A percentile compares a stretch with the other conserved stretches of the same genome.
Evolutionary conservation across 2,329 filamentous ascomycete genomes (phyloP).

Genomic region (Trichoderma afroharzianum): DNA sequence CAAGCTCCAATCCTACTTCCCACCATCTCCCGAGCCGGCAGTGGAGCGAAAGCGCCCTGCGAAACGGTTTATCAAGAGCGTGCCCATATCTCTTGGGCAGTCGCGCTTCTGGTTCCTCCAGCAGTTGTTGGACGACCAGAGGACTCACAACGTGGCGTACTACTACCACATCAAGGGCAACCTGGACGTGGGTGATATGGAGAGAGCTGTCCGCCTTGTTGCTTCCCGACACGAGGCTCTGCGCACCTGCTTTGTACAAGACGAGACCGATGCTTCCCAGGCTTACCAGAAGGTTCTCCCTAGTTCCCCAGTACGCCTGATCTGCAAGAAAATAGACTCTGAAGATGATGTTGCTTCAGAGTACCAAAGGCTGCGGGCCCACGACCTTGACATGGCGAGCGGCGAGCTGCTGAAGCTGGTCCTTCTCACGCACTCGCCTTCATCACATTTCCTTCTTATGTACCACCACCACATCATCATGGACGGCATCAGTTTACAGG

Average conservation of each 20-base stretch:
- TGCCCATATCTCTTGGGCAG: constrained; percentile 39
- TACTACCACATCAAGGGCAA: constrained; percentile 31
- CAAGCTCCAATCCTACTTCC: no score
- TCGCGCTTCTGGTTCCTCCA: constrained; percentile 40
- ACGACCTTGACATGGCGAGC: constrained; percentile 34
- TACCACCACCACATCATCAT: constrained; percentile 48
- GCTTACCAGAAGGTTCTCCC: constrained; percentile 26
- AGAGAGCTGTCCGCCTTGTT: constrained; percentile 32
- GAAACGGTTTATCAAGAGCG: constrained; percentile 16
- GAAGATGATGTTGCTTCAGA: constrained; percentile 28
- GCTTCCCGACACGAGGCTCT: constrained; percentile 32
- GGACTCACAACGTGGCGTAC: constrained; percentile 39
- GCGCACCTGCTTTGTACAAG: constrained; percentile 30
- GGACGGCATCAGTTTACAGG: constrained; percentile 43
- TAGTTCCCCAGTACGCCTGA: constrained; percentile 26
- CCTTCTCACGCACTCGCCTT: constrained; percentile 31
- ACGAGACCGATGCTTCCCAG: constrained; percentile 20
- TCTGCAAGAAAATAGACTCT: constrained; percentile 21
- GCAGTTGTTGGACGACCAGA: constrained; percentile 33
- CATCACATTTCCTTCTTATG: constrained; percentile 40
- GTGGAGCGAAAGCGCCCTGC: neutral
- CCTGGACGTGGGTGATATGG: constrained; percentile 30
- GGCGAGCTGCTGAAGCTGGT: constrained; percentile 31
- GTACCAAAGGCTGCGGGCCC: constrained; percentile 27
- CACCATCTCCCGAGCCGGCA: no score